These are phyloP conservation scores for Malassezia yamatoensis DNA, from an alignment of 1,284 basidiomycete genomes.

Conservation along the genomic window DNA sequence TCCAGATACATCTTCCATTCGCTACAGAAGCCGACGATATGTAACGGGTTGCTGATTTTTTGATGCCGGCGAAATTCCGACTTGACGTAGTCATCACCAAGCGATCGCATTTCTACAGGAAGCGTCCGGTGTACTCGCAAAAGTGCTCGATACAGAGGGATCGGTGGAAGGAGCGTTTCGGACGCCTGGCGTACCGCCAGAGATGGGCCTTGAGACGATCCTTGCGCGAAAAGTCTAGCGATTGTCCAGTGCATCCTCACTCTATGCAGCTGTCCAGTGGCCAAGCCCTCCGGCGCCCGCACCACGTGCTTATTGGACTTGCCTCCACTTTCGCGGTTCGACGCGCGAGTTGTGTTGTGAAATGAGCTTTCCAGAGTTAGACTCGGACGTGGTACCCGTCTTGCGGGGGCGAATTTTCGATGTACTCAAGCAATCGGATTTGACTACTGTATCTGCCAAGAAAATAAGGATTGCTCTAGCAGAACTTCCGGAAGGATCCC, in stretches of 20 bases:
- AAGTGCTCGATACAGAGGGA: conserved; percentile 41
- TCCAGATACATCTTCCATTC: conserved; percentile 48
- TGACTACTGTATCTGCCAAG: conserved; percentile 36
- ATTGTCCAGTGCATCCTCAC: not conserved
- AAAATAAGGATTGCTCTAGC: conserved; percentile 32
- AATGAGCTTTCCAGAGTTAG: not conserved
- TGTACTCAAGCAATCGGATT: conserved; percentile 38
- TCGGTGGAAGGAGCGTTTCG: conserved; percentile 31
- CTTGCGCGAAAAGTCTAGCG: not conserved
- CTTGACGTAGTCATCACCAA: conserved; percentile 47
- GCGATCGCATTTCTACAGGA: conserved; percentile 41
- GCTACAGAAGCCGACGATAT: conserved; percentile 44
- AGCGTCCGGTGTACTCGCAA: conserved; percentile 38
- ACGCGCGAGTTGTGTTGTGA: too few relatives aligned
- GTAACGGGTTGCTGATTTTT: conserved; percentile 40
- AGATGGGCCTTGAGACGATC: not conserved
- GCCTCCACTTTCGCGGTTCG: too few relatives aligned
- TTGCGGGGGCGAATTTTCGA: conserved; percentile 35
- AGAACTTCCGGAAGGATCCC: conserved; percentile 24
- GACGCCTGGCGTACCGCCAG: conserved; percentile 5
- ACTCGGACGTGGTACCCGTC: conserved; percentile 14
- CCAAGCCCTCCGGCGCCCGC: not conserved
- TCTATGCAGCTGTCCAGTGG: not conserved
- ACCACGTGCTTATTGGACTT: not conserved
- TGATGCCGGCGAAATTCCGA: conserved; percentile 43